These are phyloP conservation scores for Penicillium crustosum DNA, from an alignment of 2,329 filamentous ascomycete genomes.

Conservation along the genomic window DNA sequence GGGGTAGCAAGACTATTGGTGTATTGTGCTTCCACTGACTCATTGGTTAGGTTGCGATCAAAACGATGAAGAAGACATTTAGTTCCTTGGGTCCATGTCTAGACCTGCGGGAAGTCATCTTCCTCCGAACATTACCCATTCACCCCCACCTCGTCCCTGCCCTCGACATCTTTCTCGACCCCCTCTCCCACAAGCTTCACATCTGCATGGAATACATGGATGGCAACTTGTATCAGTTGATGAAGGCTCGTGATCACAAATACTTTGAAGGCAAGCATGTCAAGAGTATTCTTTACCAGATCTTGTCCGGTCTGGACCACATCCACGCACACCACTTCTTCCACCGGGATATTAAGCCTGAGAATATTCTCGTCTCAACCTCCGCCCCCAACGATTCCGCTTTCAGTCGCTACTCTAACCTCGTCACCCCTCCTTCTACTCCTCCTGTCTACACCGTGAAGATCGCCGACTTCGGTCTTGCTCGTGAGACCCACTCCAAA, in stretches of 20 bases:
- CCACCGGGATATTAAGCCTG: constrained; percentile 97
- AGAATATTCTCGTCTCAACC: constrained; percentile 96
- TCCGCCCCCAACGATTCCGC: constrained; percentile 83
- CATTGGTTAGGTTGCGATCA: constrained; percentile 79
- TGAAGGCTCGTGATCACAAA: constrained; percentile 98
- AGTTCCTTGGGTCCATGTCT: constrained; percentile 87
- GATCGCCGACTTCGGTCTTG: constrained; percentile 96
- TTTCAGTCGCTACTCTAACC: constrained; percentile 86
- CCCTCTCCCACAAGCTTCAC: constrained; percentile 91
- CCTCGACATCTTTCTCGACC: constrained; percentile 96
- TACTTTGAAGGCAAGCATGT: constrained; percentile 84
- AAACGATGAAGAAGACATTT: constrained; percentile 99
- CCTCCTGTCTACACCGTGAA: constrained; percentile 94
- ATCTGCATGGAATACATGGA: constrained; percentile 99
- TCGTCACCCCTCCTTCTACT: constrained; percentile 92
- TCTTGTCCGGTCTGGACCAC: constrained; percentile 92
- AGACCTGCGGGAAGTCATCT: constrained; percentile 95
- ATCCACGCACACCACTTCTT: constrained; percentile 98
- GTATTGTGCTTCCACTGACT: constrained; percentile 14
- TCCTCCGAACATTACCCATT: constrained; percentile 80
- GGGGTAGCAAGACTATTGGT: constrained; percentile 35
- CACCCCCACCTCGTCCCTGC: constrained; percentile 95
- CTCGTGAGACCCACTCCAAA: constrained; percentile 95
- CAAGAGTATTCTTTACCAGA: constrained; percentile 97
- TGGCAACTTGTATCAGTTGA: constrained; percentile 95